Base-by-base conservation (phyloP, 2,329 filamentous ascomycete species). In the Bipolaris sorokiniana region DNA sequence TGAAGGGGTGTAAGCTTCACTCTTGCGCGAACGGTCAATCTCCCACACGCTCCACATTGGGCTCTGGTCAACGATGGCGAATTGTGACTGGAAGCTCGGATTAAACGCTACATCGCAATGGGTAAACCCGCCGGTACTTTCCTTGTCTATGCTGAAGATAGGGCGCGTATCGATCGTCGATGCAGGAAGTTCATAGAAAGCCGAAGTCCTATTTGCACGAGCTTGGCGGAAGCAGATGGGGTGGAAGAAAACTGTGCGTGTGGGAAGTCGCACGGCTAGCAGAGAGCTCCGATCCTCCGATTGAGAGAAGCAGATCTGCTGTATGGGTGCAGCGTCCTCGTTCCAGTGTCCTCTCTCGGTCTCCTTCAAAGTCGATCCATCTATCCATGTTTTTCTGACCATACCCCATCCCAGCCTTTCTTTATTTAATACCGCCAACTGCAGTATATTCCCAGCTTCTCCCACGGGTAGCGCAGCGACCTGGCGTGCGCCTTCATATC, bases 1-100 rank as follows among this genome's bases (percentile, higher is more conserved):
- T 16, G 75, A 61, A 56, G 72, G 68, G 11, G 57, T 59, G 68
- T 78, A 51, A 77, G 78, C 11, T 66, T 59, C 51, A 37, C 54
- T 55, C 53, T 62, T 70, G 18, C 63, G 59, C 9, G 54, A 54
- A 40, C 66, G 64, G 23, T 70, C 63, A 22, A 89, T 76, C 58
- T 89, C 82, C 86, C 88, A 91, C 3, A 91, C 73, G 41, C 80
- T 86, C 90, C 90, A 93, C 55, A 78, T 80, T 1, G 89, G 89
- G 33, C 77, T 77, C 49, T 85, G 80, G 65, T 92, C 88, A 16
- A 92, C 79, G 23, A 92, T 79, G 15, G 82, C 87, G 50, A 92
- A 76, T 65, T 90, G 87, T 1, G 85, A 82, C 15, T 79, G 76
- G 56, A 80, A 84, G 71, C 77, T 84, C 0, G 88, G 84, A 61